phyloP scores from a whole-genome alignment of 768 basidiomycete genomes.

The Xerocomus potaroensis region DNA sequence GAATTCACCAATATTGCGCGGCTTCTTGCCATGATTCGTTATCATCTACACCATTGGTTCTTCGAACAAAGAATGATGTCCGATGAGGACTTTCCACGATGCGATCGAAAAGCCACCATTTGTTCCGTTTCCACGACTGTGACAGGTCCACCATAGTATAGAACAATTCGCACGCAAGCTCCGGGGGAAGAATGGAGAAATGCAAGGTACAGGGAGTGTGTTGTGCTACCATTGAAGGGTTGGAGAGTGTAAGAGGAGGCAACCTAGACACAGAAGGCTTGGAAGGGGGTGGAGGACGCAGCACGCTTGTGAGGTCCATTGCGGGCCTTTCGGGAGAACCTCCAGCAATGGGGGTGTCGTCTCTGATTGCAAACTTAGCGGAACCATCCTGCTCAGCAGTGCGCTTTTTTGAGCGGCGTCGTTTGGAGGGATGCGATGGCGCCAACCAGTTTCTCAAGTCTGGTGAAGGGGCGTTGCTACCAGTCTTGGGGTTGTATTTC shows the following conservation, averaged over 20 bases:
- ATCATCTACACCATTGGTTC: conserved; percentile 39
- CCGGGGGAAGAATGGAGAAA: conserved; percentile 60
- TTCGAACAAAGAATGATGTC: conserved; percentile 72
- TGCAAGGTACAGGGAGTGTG: conserved; percentile 78
- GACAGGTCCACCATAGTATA: conserved; percentile 66
- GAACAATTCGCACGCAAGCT: conserved; percentile 72
- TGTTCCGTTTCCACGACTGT: conserved; percentile 62
- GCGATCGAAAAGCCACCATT: conserved; percentile 83
- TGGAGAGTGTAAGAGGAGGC: conserved; percentile 60
- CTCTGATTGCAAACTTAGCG: conserved; percentile 13
- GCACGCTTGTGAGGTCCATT: conserved; percentile 51
- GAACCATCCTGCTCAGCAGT: conserved; percentile 2
- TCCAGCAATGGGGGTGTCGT: conserved; percentile 10
- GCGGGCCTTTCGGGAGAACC: conserved; percentile 29
- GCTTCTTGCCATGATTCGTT: conserved; percentile 63
- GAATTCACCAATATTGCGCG: conserved; percentile 65
- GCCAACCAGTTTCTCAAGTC: conserved; percentile 56
- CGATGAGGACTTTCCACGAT: conserved; percentile 81
- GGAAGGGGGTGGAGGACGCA: conserved; percentile 45
- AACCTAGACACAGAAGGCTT: conserved; percentile 35
- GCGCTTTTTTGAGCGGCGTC: conserved; percentile 19
- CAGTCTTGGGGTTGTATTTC: conserved; percentile 13
- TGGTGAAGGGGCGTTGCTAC: conserved; percentile 31
- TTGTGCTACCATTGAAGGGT: conserved; percentile 57
- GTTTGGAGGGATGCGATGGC: conserved; percentile 16